Evolutionary conservation across 75 land plant genomes (phyloP).

Genomic region (Picea glauca): DNA sequence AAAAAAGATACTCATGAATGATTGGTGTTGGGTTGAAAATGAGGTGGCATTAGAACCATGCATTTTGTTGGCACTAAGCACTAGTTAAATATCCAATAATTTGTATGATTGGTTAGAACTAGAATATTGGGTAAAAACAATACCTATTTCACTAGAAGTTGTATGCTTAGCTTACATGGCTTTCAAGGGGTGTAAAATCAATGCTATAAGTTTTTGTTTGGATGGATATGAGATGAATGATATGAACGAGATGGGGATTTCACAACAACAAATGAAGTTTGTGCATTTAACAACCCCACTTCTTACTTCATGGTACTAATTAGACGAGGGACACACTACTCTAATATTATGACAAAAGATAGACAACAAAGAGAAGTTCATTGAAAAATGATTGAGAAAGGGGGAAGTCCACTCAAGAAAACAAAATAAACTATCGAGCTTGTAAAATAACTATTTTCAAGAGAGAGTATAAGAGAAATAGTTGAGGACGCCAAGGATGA

Average conservation of each 20-base stretch:
- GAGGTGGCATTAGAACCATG: not conserved
- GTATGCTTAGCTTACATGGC: not conserved
- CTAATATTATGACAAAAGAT: not conserved
- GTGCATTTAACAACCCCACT: no score
- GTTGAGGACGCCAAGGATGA: not conserved
- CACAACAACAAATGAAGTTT: not conserved
- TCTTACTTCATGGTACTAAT: not conserved
- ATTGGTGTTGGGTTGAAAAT: not conserved
- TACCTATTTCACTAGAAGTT: not conserved
- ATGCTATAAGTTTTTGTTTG: not conserved
- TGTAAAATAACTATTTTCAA: not conserved
- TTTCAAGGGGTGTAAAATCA: not conserved
- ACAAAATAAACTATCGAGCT: not conserved
- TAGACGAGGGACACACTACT: not conserved
- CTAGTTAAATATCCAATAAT: not conserved
- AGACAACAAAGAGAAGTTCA: not conserved
- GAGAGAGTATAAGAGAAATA: not conserved
- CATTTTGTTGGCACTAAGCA: not conserved
- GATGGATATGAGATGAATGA: not conserved
- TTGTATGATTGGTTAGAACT: not conserved
- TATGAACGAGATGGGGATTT: not conserved
- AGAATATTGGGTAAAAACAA: not conserved
- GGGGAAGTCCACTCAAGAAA: not conserved
- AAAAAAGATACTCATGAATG: no score
- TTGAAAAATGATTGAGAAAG: not conserved